These are phyloP conservation scores for Exophiala phaeomuriformis DNA, from an alignment of 2,329 filamentous ascomycete genomes.

Conservation along the genomic window DNA sequence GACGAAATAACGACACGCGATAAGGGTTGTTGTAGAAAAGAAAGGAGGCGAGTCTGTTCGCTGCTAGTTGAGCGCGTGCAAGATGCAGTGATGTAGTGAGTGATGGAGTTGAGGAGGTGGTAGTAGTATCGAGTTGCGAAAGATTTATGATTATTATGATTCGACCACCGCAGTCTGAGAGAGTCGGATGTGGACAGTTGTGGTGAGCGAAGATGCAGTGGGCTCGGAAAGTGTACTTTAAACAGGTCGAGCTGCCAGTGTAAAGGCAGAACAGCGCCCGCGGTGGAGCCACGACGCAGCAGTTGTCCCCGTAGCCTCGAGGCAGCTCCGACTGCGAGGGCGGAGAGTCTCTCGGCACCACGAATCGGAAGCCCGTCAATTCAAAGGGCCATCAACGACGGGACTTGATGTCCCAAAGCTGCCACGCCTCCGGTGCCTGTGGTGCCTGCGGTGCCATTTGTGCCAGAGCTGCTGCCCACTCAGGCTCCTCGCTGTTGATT, in stretches of 20 bases:
- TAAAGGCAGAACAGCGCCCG: background rate
- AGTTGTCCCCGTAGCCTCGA: background rate
- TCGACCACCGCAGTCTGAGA: background rate
- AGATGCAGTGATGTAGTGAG: too few relatives aligned
- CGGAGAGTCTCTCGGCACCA: slow-evolving; percentile 8
- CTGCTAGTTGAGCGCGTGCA: too few relatives aligned
- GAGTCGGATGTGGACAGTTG: background rate
- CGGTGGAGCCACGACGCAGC: background rate
- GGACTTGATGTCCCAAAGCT: slow-evolving; percentile 12
- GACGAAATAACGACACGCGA: too few relatives aligned
- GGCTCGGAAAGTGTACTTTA: background rate
- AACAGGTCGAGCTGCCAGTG: background rate
- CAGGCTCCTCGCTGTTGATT: too few relatives aligned
- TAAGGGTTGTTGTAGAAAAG: too few relatives aligned
- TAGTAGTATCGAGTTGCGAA: too few relatives aligned
- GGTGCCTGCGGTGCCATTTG: background rate
- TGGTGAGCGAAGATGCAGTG: background rate
- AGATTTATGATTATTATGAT: background rate
- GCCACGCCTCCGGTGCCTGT: background rate
- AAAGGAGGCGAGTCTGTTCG: too few relatives aligned
- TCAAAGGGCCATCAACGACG: slow-evolving; percentile 9
- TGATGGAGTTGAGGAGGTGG: too few relatives aligned
- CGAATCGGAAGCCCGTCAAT: slow-evolving; percentile 22
- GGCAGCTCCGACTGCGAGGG: background rate
- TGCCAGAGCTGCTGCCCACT: background rate